phyloP scores from a whole-genome alignment of 108 stramenopile species.

The Cyclotella atomus region DNA sequence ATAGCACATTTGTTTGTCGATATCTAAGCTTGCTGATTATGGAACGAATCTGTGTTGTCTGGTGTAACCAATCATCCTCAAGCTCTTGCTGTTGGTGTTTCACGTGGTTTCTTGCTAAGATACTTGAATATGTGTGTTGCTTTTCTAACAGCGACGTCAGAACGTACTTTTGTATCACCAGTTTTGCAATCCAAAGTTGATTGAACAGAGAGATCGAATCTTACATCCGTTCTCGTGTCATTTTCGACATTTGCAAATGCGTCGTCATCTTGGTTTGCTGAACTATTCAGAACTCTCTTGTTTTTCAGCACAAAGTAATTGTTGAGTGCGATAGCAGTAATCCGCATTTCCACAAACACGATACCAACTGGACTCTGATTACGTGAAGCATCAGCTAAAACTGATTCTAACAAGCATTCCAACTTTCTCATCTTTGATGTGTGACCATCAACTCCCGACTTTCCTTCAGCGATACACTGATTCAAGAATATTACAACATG shows the following conservation, averaged over 20 bases:
- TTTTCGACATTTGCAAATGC: conserved; percentile 8
- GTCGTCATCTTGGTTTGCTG: not conserved
- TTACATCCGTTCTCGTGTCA: conserved; percentile 12
- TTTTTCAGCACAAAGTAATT: conserved; percentile 47
- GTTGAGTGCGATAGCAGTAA: conserved; percentile 63
- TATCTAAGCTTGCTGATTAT: conserved; percentile 50
- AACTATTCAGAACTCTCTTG: no score
- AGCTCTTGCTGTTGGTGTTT: conserved; percentile 17
- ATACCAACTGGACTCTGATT: conserved; percentile 50
- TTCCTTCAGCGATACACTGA: not conserved
- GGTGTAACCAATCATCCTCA: conserved; percentile 46
- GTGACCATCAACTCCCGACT: conserved; percentile 23
- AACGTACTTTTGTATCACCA: conserved; percentile 13
- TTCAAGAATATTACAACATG: conserved; percentile 34
- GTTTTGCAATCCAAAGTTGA: not conserved
- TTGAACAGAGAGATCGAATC: not conserved
- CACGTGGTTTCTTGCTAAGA: conserved; percentile 12
- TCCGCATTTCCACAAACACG: conserved; percentile 61
- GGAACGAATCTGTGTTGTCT: conserved; percentile 30
- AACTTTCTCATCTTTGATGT: conserved; percentile 59
- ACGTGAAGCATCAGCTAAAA: conserved; percentile 11
- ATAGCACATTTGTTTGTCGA: conserved; percentile 58
- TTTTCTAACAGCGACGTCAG: conserved; percentile 47
- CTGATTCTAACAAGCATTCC: conserved; percentile 37
- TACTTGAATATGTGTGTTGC: conserved; percentile 59